Base-by-base conservation (phyloP, 768 basidiomycete genomes). In the Podaxis rugospora region DNA sequence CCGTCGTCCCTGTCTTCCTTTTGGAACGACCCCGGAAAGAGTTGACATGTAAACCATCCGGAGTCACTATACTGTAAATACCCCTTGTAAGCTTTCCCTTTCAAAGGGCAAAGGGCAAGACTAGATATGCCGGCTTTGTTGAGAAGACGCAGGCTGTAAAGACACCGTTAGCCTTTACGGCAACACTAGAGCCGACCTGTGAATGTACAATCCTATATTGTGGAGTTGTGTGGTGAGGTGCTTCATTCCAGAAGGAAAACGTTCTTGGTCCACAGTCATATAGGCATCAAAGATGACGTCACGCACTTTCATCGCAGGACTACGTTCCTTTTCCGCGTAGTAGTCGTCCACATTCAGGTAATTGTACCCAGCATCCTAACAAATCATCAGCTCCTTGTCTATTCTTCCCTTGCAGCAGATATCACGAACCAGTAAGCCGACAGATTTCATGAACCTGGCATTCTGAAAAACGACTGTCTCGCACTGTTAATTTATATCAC, bases 31-130 rank as follows among this genome's bases (percentile, higher is more conserved):
- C 86, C 87, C 25, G 87, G 87, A 67, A 85, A 88, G 14, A 79
- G 62, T 46, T 80, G 78, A 64, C 86, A 88, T 25, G 87, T 88
- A 66, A 80, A 85, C 87, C 86, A 87, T 11, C 87, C 87, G 1
- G 87, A 78, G 65, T 87, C 85, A 62, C 86, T 83, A 62, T 88
- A 88, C 85, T 86, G 52, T 35, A 37, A 18, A 14, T 52, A 7
- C n/a, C 51, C 10, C 9, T 47, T 40, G 6, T 18, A 55, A 28
- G 51, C 18, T 13, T 13, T 27, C 32, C 32, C 32, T 51, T 21
- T 49, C n/a, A 13, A 10, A 56, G 25, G 13, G 28, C 21, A 13
- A 10, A 58, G 25, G 13, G 28, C 3, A 4, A 23, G 5, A 4
- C 37, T n/a, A 32, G 53, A 51, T 11, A 88, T 87, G 3, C 86